These are phyloP conservation scores for Quercus suber DNA, from an alignment of 306 rosid genomes.

Conservation along the genomic window DNA sequence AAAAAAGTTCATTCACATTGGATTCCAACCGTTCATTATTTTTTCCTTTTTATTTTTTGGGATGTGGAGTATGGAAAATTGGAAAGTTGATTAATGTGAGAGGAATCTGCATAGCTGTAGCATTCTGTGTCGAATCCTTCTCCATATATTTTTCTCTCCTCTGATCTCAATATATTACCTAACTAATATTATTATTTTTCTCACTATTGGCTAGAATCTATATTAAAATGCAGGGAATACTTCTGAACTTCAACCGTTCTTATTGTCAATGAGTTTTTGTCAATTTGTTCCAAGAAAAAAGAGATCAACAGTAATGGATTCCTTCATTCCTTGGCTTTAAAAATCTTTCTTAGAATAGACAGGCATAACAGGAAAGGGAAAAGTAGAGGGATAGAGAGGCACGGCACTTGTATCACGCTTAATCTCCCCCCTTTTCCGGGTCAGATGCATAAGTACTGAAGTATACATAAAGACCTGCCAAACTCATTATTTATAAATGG, in stretches of 20 bases:
- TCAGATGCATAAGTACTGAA: too few species aligned
- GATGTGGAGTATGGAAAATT: not conserved
- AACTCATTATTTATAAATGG: too few species aligned
- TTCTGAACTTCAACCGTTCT: not conserved
- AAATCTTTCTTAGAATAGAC: not conserved
- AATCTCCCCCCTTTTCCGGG: not conserved
- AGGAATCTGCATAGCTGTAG: not conserved
- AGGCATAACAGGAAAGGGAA: not conserved
- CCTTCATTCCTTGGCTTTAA: not conserved
- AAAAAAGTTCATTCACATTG: not conserved
- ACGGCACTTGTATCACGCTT: not conserved
- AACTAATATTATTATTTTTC: not conserved
- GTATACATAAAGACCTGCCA: too few species aligned
- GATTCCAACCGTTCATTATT: not conserved
- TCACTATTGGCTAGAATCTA: not conserved
- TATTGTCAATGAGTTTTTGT: not conserved
- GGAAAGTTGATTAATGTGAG: not conserved
- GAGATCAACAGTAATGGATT: not conserved
- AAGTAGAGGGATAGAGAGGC: not conserved
- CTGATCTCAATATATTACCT: not conserved
- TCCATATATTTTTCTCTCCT: not conserved
- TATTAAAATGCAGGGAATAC: too few species aligned
- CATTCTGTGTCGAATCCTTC: not conserved
- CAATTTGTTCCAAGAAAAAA: not conserved
- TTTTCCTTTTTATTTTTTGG: not conserved